Base-by-base conservation (phyloP, 106 monocot species). In the Dendrobium catenatum region DNA sequence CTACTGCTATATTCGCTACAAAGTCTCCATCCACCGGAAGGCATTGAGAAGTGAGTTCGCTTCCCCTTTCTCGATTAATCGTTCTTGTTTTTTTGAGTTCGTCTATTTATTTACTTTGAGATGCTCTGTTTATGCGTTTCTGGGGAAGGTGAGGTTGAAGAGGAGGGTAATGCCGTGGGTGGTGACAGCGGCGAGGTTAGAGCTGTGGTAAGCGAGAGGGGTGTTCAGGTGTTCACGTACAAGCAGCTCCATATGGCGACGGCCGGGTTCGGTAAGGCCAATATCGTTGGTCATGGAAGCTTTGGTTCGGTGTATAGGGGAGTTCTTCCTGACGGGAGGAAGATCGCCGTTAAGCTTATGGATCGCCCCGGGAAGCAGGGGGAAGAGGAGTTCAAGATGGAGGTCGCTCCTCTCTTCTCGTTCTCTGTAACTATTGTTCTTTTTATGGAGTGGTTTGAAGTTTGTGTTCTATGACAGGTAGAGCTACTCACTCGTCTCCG, bases 261-360 rank as follows among this genome's bases (percentile, higher is more conserved):
- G 19, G 87, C 84, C 2, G 99, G 95, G 78, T 95, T 99, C 66
- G 93, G 90, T 44, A 93, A 89, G 80, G 85, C 81, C 13, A 89
- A 88, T 81, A 86, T 91, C 78, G 85, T 93, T 6, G 95, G 99
- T 13, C 88, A 93, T 19, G 99, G 99, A 42, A 95, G 99, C 84
- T 99, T 99, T 73, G 99, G 99, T 17, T 87, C 93, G 9, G 99
- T 99, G 19, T 95, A 93, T 79, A 83, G 85, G 67, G 99, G 95
- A 4, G 79, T 89, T 33, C 88, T 99, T 46, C 72, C 86, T 5
- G 93, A 95, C 78, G 95, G 95, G 64, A 82, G 95, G 83, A 93
- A 90, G 86, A 88, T 95, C 66, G 99, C 95, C 19, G 99, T 95
- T 59, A 99, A 99, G 90, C 86, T 95, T 41, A 99, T 99, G 99